Base-by-base conservation (phyloP, 2,329 filamentous ascomycete species). In the Arthrobotrys sphaeroides region DNA sequence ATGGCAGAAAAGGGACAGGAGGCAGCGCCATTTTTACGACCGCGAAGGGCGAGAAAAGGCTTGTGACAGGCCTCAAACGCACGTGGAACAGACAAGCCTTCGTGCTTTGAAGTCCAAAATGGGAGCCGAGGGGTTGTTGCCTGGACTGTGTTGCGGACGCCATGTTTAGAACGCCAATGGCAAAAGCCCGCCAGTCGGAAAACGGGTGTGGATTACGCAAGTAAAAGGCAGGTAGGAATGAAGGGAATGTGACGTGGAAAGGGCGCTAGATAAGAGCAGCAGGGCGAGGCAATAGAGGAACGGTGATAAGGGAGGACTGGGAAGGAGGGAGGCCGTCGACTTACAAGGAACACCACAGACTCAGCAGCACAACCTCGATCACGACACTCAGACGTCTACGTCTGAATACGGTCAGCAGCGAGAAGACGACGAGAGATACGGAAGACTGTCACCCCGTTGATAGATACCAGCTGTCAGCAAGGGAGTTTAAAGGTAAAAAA, bases 281-380 rank as follows among this genome's bases (percentile, higher is more conserved):
- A 22, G 40, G 18, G 40, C 40, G 40, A 43, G 12, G 40, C 40
- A 55, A 40, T 53, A 28, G 7, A 31, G n/a, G n/a, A 60, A 31
- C 47, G 31, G 47, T 33, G 31, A 60, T 67, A 69, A 51, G 40
- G 45, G 33, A 26, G 26, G 42, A 38, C 31, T 28, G 36, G 51
- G 59, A 59, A 55, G 26, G 57, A 49, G 28, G 45, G 53, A 53
- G 28, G 36, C 7, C 20, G 12, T 12, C 16, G n/a, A 77, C 73
- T 77, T 67, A 77, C 73, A 77, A 77, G 51, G 73, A 77, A 28
- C 66, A 77, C 73, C 73, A 77, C 3, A 77, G 73, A 16, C 49
- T 47, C 16, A 77, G 43, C 10, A 77, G 66, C 22, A 77, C 55
- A 10, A 72, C 73, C n/a, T 77, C 73, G 42, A 77, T 62, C 42